phyloP scores from a whole-genome alignment of 73 alveolate species.

The Paramecium primaurelia region DNA sequence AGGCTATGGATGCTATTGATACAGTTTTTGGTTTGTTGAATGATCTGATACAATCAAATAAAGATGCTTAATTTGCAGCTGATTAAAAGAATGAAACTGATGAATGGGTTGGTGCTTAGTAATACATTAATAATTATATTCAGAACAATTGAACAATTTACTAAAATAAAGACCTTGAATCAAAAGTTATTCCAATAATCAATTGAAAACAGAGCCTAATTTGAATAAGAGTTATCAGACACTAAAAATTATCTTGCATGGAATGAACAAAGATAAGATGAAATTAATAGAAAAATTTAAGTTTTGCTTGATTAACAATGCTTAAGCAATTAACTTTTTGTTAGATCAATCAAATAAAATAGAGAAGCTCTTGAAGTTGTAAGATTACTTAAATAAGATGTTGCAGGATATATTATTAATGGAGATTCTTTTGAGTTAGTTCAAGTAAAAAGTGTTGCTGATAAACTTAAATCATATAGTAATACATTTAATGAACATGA shows the following conservation, averaged over 20 bases:
- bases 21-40: conserved; percentile 21
- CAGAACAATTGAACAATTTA: conserved; percentile 29
- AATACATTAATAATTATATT: not conserved
- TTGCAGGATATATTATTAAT: conserved; percentile 39
- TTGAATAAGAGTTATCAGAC: not conserved
- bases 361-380: conserved; percentile 40
- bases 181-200: conserved; percentile 26
- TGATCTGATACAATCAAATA: conserved; percentile 31
- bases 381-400: conserved; percentile 21
- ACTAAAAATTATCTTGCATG: conserved; percentile 27
- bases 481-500: not conserved
- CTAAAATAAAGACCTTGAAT: not conserved
- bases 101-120: conserved; percentile 39
- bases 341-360: conserved; percentile 6
- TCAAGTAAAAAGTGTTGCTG: conserved; percentile 8
- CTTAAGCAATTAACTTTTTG: conserved; percentile 17
- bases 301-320: not conserved
- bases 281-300: not conserved
- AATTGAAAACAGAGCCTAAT: conserved; percentile 13
- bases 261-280: conserved; percentile 41
- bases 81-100: conserved; percentile 41
- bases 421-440: conserved; percentile 22
- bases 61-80: conserved; percentile 47
- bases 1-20: conserved; percentile 53
- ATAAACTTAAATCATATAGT: not conserved